A percentile compares a stretch with the other conserved stretches of the same genome.
phyloP scores from a whole-genome alignment of 805 yeast genomes.

The Wilhelminamyces savonicus region DNA sequence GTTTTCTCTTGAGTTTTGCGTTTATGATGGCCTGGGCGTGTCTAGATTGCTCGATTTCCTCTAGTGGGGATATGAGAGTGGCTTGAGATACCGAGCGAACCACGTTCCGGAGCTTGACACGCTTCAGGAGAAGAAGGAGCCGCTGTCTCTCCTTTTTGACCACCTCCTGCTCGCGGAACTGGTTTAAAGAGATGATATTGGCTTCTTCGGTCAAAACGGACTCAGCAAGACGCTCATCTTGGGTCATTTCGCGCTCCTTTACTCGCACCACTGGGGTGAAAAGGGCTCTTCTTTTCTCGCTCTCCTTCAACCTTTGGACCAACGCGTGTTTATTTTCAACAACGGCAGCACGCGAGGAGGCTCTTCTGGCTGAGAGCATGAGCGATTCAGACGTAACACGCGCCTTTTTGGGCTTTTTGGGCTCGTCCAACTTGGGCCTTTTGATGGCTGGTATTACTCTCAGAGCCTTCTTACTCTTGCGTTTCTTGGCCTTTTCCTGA shows the following conservation, averaged over 20 bases:
- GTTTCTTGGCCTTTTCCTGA: constrained; percentile 32
- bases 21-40: constrained; percentile 29
- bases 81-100: constrained; percentile 46
- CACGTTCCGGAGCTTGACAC: constrained; percentile 54
- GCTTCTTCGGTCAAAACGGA: constrained; percentile 81
- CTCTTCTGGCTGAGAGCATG: constrained; percentile 50
- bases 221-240: constrained; percentile 69
- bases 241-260: constrained; percentile 50
- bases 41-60: constrained; percentile 50
- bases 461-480: constrained; percentile 16
- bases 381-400: constrained; percentile 42
- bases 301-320: constrained; percentile 61
- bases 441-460: constrained; percentile 26
- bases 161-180: constrained; percentile 79
- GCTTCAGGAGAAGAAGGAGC: constrained; percentile 60
- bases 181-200: constrained; percentile 66
- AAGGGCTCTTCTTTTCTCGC: constrained; percentile 54
- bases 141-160: constrained; percentile 73
- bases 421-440: constrained; percentile 17
- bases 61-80: constrained; percentile 53
- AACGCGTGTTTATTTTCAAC: constrained; percentile 72
- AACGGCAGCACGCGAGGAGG: constrained; percentile 73
- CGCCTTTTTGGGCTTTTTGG: constrained; percentile 20
- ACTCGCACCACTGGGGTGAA: constrained; percentile 34
- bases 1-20: constrained; percentile 35